A percentile compares a stretch with the other conserved stretches of the same genome.
These are phyloP conservation scores for Fusarium ramigenum DNA, from an alignment of 2,329 filamentous ascomycete genomes.

Conservation along the genomic window DNA sequence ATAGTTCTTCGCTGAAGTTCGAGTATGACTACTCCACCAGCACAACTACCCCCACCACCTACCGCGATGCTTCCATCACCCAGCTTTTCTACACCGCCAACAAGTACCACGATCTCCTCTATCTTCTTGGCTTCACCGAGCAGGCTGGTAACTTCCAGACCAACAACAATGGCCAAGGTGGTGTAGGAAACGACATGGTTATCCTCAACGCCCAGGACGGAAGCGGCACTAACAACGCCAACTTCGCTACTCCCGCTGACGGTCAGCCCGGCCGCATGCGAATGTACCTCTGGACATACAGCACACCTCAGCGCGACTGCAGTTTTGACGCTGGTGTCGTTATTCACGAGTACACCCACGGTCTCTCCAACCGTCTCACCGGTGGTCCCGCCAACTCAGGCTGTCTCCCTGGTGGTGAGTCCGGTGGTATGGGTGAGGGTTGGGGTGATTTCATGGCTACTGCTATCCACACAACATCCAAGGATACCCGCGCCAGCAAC, in stretches of 20 bases:
- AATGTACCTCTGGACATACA: constrained; percentile 65
- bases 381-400: constrained; percentile 64
- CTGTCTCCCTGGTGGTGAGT: constrained; percentile 58
- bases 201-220: constrained; percentile 68
- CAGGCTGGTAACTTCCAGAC: constrained; percentile 67
- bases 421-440: constrained; percentile 67
- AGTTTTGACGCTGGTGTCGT: constrained; percentile 69
- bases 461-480: constrained; percentile 55
- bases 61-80: constrained; percentile 63
- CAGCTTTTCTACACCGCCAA: constrained; percentile 71
- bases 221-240: constrained; percentile 63
- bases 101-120: constrained; percentile 67
- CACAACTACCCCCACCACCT: constrained; percentile 50
- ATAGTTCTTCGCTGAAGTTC: constrained; percentile 52
- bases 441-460: constrained; percentile 67
- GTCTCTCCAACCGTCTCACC: constrained; percentile 66
- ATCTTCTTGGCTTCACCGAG: constrained; percentile 67
- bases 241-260: constrained; percentile 65
- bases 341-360: constrained; percentile 68
- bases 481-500: constrained; percentile 56
- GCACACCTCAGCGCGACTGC: constrained; percentile 60
- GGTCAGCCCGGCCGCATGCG: constrained; percentile 63
- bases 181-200: constrained; percentile 60
- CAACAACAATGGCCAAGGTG: constrained; percentile 65
- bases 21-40: constrained; percentile 54